A percentile compares a stretch with the other conserved stretches of the same genome.
phyloP scores from a whole-genome alignment of 345 rosid species.

The Arabidopsis suecica region DNA sequence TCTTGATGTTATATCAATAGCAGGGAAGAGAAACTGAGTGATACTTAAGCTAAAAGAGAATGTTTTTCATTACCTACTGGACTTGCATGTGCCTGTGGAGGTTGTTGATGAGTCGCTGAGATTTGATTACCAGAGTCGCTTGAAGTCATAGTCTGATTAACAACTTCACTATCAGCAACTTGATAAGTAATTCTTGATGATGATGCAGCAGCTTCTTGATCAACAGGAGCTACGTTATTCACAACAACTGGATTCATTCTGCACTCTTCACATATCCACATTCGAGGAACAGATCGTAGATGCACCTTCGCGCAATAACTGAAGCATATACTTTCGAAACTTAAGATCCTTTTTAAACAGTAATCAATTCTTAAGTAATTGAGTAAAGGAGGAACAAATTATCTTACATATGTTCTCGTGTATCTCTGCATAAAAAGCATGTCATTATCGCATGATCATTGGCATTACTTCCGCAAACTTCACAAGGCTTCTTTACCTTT shows the following conservation, averaged over 20 bases:
- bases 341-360: slow-evolving; percentile 6
- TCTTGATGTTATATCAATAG: neutral
- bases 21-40: neutral
- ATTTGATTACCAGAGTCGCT: neutral
- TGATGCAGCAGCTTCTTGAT: neutral
- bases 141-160: neutral
- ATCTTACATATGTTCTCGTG: slow-evolving; percentile 31
- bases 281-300: neutral
- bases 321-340: neutral
- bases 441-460: neutral
- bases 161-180: neutral
- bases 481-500: slow-evolving; percentile 28
- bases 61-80: slow-evolving; percentile 1
- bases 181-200: neutral
- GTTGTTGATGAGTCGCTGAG: slow-evolving; percentile 7
- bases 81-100: slow-evolving; percentile 3
- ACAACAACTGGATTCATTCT: neutral
- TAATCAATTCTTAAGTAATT: neutral
- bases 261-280: slow-evolving; percentile 17
- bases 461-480: slow-evolving; percentile 19
- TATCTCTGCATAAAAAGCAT: neutral
- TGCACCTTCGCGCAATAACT: slow-evolving; percentile 16
- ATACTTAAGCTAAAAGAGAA: neutral
- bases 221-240: neutral
- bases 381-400: neutral